These are phyloP conservation scores for Ustilago shanxiensis DNA, from an alignment of 1,284 basidiomycete species.

Conservation along the genomic window DNA sequence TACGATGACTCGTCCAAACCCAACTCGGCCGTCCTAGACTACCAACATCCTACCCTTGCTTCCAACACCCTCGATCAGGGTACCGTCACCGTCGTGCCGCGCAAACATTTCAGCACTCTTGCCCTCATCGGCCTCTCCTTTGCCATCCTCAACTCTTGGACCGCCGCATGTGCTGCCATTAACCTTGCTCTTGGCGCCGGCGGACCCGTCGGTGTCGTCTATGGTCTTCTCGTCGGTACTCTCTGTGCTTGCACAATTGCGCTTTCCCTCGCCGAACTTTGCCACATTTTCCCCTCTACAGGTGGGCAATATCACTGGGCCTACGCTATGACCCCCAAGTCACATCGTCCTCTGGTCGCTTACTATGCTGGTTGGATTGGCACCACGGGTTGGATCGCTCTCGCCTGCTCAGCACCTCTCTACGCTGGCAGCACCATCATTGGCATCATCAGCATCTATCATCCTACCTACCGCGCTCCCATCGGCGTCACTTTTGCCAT, in stretches of 20 bases:
- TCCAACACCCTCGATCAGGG: constrained; percentile 5
- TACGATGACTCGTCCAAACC: constrained; percentile 32
- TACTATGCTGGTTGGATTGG: constrained; percentile 45
- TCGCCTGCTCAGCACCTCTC: constrained; percentile 39
- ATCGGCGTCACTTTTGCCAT: constrained; percentile 31
- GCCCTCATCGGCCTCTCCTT: constrained; percentile 48
- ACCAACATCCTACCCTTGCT: constrained; percentile 3
- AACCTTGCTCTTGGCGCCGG: constrained; percentile 41
- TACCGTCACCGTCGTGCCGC: constrained; percentile 7
- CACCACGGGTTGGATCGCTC: constrained; percentile 42
- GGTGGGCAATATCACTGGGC: constrained; percentile 55
- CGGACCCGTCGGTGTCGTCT: constrained; percentile 40
- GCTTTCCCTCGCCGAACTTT: constrained; percentile 39
- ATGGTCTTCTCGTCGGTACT: constrained; percentile 37
- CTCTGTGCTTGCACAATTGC: constrained; percentile 36
- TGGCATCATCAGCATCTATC: constrained; percentile 31
- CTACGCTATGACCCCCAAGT: constrained; percentile 29
- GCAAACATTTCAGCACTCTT: constrained; percentile 46
- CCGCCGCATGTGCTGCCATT: constrained; percentile 34
- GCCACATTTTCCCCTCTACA: constrained; percentile 39
- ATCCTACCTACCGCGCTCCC: constrained; percentile 18
- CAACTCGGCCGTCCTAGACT: constrained; percentile 11
- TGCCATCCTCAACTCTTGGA: constrained; percentile 53
- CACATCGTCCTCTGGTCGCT: constrained; percentile 14
- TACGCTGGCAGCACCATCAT: constrained; percentile 28